Evolutionary conservation across 768 basidiomycete species (phyloP).

Genomic region (Antrodiella citrinella): DNA sequence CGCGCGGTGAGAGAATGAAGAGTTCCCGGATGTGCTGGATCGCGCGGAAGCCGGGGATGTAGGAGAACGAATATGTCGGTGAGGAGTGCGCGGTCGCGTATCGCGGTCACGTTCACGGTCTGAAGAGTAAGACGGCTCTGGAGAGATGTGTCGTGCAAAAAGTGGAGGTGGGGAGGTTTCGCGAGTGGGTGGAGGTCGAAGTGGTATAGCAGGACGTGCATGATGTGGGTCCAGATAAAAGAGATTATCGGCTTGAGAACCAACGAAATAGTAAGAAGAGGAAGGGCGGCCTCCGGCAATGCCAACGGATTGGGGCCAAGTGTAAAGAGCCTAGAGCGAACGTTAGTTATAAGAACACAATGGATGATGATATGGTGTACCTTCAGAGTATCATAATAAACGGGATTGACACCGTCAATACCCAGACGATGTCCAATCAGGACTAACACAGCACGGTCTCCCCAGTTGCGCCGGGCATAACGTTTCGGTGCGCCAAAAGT

Average conservation of each 20-base stretch:
- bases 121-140: slow-evolving; percentile 13
- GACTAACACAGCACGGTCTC: slow-evolving; percentile 75
- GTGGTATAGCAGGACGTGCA: slow-evolving; percentile 65
- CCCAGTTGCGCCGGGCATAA: slow-evolving; percentile 44
- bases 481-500: slow-evolving; percentile 22
- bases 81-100: slow-evolving; percentile 12
- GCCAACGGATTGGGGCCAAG: slow-evolving; percentile 91
- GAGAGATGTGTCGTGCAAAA: slow-evolving; percentile 16
- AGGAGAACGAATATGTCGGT: slow-evolving; percentile 18
- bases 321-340: slow-evolving; percentile 64
- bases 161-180: slow-evolving; percentile 6
- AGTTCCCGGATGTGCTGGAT: slow-evolving; percentile 14
- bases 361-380: slow-evolving; percentile 27
- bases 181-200: slow-evolving; percentile 40
- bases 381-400: slow-evolving; percentile 85
- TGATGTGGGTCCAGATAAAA: slow-evolving; percentile 81
- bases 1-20: slow-evolving; percentile 46
- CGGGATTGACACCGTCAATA: slow-evolving; percentile 88
- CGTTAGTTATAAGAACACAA: not conserved
- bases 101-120: slow-evolving; percentile 13
- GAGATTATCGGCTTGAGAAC: slow-evolving; percentile 80
- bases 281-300: slow-evolving; percentile 95
- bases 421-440: slow-evolving; percentile 84
- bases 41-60: slow-evolving; percentile 20
- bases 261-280: slow-evolving; percentile 98